Percentiles rank a stretch among this genome's conserved stretches.
phyloP scores from a whole-genome alignment of 805 yeast species.

The Candida ficus region DNA sequence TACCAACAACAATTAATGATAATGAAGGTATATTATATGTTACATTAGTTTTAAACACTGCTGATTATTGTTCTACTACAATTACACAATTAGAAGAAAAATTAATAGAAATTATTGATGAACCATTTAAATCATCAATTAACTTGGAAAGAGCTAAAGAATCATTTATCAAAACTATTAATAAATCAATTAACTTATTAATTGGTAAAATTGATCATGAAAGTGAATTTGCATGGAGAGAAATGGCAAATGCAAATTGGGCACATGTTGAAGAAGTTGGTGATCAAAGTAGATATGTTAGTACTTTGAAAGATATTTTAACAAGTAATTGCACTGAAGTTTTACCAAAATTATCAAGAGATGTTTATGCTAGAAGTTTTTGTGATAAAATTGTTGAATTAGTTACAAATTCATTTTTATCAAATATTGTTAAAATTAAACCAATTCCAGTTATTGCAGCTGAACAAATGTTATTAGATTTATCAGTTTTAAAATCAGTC shows the following conservation, averaged over 20 bases:
- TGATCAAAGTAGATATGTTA: constrained; percentile 67
- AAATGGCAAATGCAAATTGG: constrained; percentile 78
- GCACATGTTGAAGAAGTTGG: constrained; percentile 53
- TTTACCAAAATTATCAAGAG: constrained; percentile 58
- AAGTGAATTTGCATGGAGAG: constrained; percentile 73
- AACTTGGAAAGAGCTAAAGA: constrained; percentile 53
- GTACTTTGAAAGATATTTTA: constrained; percentile 47
- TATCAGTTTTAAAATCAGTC: constrained; percentile 55
- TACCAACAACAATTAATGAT: constrained; percentile 42
- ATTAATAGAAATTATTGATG: constrained; percentile 37
- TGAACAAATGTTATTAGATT: constrained; percentile 77
- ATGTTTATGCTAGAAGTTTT: constrained; percentile 63
- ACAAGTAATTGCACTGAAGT: constrained; percentile 41
- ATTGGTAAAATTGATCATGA: constrained; percentile 56
- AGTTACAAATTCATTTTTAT: constrained; percentile 49
- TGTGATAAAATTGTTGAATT: constrained; percentile 73
- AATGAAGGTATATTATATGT: constrained; percentile 60
- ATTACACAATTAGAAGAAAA: constrained; percentile 71
- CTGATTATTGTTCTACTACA: constrained; percentile 82
- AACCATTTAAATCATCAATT: constrained; percentile 36
- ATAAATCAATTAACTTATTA: constrained; percentile 49
- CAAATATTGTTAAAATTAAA: constrained; percentile 52
- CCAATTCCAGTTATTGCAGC: constrained; percentile 69
- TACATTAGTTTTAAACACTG: constrained; percentile 76
- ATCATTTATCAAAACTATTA: constrained; percentile 51